Evolutionary conservation across 352 stramenopile genomes (phyloP), one percentile per base, ranked within the genome.

Genomic region (Globisporangium takayamanum): DNA sequence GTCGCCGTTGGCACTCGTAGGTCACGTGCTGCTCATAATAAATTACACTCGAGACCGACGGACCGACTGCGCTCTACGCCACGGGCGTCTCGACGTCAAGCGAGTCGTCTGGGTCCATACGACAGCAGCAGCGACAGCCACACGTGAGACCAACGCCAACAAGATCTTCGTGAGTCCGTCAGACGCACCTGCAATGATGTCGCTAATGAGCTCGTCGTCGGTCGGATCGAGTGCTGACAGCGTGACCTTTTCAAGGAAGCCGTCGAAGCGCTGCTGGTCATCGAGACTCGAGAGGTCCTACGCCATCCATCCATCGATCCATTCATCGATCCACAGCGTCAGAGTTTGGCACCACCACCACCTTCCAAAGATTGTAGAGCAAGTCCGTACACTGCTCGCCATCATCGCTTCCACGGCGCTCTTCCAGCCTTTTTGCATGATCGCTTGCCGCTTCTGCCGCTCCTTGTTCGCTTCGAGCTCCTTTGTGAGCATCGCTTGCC

Each of bases 371-470:
- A 14, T 2, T 14, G 37, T 44, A 44, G 37, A 15, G 37, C 37
- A 8, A 44, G 37, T 44, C 14, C 8, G 28, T 70, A 90, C 80
- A 37, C 71, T 85, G 57, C 78, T 88, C 16, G 70, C 73, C 58
- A 90, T 84, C 79, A 91, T 93, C 20, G 82, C 84, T 33, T 92
- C 81, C 36, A 91, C 83, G 7, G 85, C 85, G 53, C 80, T 88
- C 64, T 90, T 95, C 85, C 85, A 95, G 8, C 85, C 85, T 66
- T 92, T 89, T 25, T 95, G 83, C 81, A 95, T 91, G 58, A 95
- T 92, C 33, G 85, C 83, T 68, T 94, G 85, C 25, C 83, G 79
- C 25, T 89, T 89, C 70, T 94, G 84, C 8, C 84, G 80, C 58
- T 95, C 85, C 50, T 92, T 95, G 68, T 95, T 95, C 8, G 83